Evolutionary conservation across 176 grass and related monocot genomes (phyloP).

Genomic region (Miscanthus lutarioriparius): DNA sequence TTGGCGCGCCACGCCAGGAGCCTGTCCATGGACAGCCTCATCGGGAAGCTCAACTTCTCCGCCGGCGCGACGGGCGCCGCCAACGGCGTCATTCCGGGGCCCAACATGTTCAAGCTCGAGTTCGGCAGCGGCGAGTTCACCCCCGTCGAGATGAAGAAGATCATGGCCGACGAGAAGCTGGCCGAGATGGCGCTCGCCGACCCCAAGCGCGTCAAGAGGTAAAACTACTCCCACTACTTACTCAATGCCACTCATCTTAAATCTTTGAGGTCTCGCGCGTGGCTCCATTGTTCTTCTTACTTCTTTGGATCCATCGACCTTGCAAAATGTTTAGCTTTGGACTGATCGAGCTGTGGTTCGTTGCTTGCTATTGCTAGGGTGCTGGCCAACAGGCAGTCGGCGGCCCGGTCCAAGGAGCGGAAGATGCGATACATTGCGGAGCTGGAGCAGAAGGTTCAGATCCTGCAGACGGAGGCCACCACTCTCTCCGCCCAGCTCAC

Average conservation of each 20-base stretch:
- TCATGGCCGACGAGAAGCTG: conserved; percentile 92
- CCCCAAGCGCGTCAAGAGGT: conserved; percentile 97
- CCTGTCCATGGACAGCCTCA: conserved; percentile 91
- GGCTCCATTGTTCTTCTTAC: neutral
- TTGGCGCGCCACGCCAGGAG: conserved; percentile 61
- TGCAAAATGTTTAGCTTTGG: neutral
- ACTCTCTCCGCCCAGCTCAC: conserved; percentile 81
- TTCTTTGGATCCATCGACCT: neutral
- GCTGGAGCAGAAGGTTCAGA: conserved; percentile 95
- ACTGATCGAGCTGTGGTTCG: neutral
- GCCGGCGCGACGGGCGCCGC: neutral
- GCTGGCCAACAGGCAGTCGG: conserved; percentile 91
- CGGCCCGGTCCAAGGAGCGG: conserved; percentile 91
- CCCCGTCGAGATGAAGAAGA: conserved; percentile 96
- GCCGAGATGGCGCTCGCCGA: conserved; percentile 88
- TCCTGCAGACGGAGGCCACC: conserved; percentile 82
- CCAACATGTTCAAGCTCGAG: conserved; percentile 70
- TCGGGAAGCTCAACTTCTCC: conserved; percentile 69
- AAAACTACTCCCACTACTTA: neutral
- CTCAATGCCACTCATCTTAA: neutral
- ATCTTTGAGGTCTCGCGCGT: neutral
- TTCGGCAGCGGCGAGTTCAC: conserved; percentile 89
- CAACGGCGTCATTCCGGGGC: conserved; percentile 7
- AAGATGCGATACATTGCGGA: conserved; percentile 87
- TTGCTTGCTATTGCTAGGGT: conserved; percentile 45